Evolutionary conservation across 352 stramenopile genomes (phyloP), one percentile per base, ranked within the genome.

Genomic region (Phytophthora lateralis): DNA sequence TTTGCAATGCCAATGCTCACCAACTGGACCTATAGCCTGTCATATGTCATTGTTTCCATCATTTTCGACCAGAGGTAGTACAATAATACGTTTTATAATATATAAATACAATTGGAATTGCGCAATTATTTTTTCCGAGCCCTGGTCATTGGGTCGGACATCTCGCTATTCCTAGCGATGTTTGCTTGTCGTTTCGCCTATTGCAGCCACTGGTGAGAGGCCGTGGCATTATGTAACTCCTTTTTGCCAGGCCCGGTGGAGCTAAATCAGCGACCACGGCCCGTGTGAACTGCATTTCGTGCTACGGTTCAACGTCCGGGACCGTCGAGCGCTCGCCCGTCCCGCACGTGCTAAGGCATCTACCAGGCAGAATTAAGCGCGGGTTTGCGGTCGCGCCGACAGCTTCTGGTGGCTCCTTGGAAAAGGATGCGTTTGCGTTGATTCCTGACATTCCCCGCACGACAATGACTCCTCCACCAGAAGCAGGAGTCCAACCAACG

Each of bases 401-500:
- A 70, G 60, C 60, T 69, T 66, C 60, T 70, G 53, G 65, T 73
- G 53, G 60, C 26, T 73, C 60, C 52, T 69, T 73, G 54, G 60
- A 73, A 73, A 65, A 66, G 65, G 65, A 73, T 73, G 65, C 60
- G 48, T 73, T 73, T 70, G 65, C 60, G 42, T 70, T 70, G 55
- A 70, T 70, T 66, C 65, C 60, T 42, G 65, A 66, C 43, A 50
- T 69, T 57, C 37, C 53, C 60, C 49, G 54, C 54, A 70, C 54
- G 49, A 69, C 43, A 56, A 73, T 73, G 60, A 73, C 55, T 61
- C 48, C 53, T 57, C 49, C 60, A 66, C 60, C 60, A 66, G 60
- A 66, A 73, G 65, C 60, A 66, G 60, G 55, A 66, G 53, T 38
- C 37, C 14, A 39, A 42, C 34, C 38, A 44, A 42, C 21, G 17